Conservation (phyloP, 345 rosid genomes). For the Capsella bursapastoris region DNA sequence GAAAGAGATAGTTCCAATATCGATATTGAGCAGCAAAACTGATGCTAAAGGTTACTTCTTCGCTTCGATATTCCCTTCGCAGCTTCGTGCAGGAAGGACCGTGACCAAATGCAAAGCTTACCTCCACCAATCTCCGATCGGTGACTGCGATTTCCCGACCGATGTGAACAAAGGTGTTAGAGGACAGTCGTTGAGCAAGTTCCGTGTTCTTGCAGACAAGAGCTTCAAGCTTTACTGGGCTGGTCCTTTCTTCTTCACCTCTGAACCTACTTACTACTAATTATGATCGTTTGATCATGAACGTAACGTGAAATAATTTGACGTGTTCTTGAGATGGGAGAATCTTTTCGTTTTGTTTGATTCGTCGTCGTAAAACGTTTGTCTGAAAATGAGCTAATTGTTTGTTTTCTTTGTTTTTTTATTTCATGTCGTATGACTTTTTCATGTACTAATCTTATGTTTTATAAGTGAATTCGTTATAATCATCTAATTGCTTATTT, state of each 20-base stretch:
- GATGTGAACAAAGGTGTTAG: conserved; percentile 55
- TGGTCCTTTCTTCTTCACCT: conserved; percentile 48
- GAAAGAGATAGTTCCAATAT: conserved; percentile 52
- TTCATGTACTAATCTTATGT: neutral
- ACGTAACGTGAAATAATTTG: neutral
- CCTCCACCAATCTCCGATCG: conserved; percentile 53
- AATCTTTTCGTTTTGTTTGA: conserved; percentile 32
- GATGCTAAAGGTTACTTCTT: conserved; percentile 64
- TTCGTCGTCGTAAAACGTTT: conserved; percentile 16
- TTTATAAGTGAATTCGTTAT: conserved; percentile 1
- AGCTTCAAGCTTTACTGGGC: conserved; percentile 50
- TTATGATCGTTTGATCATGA: neutral
- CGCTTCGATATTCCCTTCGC: conserved; percentile 49
- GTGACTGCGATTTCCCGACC: conserved; percentile 54
- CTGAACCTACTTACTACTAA: conserved; percentile 50
- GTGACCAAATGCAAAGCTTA: conserved; percentile 61
- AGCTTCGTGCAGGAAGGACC: conserved; percentile 44
- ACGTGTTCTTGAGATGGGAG: conserved; percentile 14
- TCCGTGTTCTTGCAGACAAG: conserved; percentile 53
- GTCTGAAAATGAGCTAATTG: conserved; percentile 32
- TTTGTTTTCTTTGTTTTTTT: conserved; percentile 32
- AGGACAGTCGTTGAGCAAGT: conserved; percentile 51
- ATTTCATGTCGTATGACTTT: conserved; percentile 9
- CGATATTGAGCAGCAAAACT: conserved; percentile 50
- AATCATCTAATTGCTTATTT: conserved; percentile 5